phyloP scores from a whole-genome alignment of 2,329 filamentous ascomycete genomes.

The Mariannaea sp. region DNA sequence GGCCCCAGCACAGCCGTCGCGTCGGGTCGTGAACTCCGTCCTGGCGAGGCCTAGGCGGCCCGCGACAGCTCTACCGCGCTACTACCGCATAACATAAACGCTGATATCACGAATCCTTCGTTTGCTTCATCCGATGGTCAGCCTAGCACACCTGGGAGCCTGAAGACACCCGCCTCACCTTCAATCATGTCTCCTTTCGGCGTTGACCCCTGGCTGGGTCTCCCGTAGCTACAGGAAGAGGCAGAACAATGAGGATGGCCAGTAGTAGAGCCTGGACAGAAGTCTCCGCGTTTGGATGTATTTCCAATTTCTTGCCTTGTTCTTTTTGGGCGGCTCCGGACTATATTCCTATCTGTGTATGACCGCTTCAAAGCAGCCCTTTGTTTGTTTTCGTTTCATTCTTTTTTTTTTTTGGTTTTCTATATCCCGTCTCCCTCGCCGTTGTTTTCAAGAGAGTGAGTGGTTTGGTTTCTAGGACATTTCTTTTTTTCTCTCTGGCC shows the following conservation, averaged over 20 bases:
- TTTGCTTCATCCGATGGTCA: conserved; percentile 19
- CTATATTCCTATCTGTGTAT: conserved; percentile 25
- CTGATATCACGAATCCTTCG: conserved; percentile 16
- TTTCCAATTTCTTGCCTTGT: conserved; percentile 17
- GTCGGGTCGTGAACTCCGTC: conserved; percentile 61
- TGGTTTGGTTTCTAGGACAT: conserved; percentile 15
- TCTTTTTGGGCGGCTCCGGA: conserved; percentile 6
- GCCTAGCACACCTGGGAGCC: conserved; percentile 6
- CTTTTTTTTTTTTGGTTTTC: not conserved
- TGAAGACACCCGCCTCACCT: not conserved
- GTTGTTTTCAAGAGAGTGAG: conserved; percentile 19
- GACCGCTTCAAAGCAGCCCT: conserved; percentile 21
- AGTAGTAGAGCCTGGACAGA: not conserved
- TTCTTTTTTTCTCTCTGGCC: conserved; percentile 4
- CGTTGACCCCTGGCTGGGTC: conserved; percentile 8
- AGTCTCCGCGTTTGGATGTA: conserved; percentile 12
- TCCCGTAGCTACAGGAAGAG: not conserved
- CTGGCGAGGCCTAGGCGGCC: conserved; percentile 48
- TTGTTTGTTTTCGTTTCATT: not conserved
- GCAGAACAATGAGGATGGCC: not conserved
- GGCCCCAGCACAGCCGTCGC: conserved; percentile 51
- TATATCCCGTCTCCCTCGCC: conserved; percentile 2
- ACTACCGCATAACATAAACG: conserved; percentile 15
- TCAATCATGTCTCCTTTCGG: conserved; percentile 2
- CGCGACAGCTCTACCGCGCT: conserved; percentile 35